phyloP scores from a whole-genome alignment of 78 protist species.

The Blattamonas nauphoetae region DNA sequence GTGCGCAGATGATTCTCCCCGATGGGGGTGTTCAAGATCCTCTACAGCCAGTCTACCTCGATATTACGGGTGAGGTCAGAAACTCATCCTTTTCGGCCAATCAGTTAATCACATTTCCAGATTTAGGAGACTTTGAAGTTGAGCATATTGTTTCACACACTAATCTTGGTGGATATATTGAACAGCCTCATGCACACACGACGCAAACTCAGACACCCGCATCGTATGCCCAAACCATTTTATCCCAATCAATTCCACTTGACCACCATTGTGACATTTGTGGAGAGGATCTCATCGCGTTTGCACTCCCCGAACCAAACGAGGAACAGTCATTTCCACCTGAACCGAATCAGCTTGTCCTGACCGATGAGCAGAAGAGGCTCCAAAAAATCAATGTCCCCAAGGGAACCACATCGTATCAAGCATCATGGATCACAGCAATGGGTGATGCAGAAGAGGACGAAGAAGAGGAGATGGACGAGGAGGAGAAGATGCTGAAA shows the following conservation, averaged over 20 bases:
- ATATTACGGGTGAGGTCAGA: background rate
- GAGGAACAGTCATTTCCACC: background rate
- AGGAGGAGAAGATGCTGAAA: background rate
- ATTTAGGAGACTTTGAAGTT: background rate
- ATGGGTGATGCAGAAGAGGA: background rate
- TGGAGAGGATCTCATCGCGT: background rate
- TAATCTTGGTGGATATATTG: background rate
- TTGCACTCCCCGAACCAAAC: background rate
- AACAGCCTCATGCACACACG: too few relatives aligned
- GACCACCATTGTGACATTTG: background rate
- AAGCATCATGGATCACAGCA: constrained; percentile 60
- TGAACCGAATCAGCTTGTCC: background rate
- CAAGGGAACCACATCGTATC: constrained; percentile 60
- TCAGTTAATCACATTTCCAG: background rate
- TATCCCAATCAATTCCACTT: background rate
- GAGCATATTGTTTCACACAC: background rate
- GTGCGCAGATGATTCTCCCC: background rate
- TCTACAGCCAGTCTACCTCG: background rate
- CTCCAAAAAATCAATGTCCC: constrained; percentile 38
- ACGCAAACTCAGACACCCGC: too few relatives aligned
- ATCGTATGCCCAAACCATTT: background rate
- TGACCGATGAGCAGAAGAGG: background rate
- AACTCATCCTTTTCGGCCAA: background rate
- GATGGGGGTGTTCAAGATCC: background rate
- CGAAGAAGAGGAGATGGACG: constrained; percentile 6